Evolutionary conservation across 345 rosid species (phyloP).

Genomic region (Salix brachista): DNA sequence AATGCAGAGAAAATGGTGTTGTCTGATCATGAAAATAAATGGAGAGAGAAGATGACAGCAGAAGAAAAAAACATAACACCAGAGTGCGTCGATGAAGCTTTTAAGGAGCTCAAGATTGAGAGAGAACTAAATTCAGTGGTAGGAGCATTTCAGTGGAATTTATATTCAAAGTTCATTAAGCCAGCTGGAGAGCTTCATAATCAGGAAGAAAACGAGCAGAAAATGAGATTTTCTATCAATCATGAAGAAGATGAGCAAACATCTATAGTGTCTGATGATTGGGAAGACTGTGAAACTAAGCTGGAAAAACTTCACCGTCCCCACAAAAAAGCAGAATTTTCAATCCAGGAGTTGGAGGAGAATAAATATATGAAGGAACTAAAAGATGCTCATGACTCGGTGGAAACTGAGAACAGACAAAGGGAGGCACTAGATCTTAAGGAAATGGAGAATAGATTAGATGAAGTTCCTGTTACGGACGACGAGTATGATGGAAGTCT

Average conservation of each 20-base stretch:
- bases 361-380: slow-evolving; percentile 7
- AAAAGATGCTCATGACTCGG: slow-evolving; percentile 9
- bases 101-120: slow-evolving; percentile 28
- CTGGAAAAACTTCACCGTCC: slow-evolving; percentile 34
- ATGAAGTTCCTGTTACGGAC: slow-evolving; percentile 19
- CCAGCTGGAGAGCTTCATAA: slow-evolving; percentile 25
- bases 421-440: slow-evolving; percentile 17
- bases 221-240: slow-evolving; percentile 19
- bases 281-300: slow-evolving; percentile 25
- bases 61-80: slow-evolving; percentile 26
- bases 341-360: slow-evolving; percentile 24
- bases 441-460: slow-evolving; percentile 17
- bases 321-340: slow-evolving; percentile 25
- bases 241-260: slow-evolving; percentile 20
- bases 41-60: slow-evolving; percentile 19
- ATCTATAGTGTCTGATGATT: slow-evolving; percentile 8
- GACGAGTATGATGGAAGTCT: slow-evolving; percentile 16
- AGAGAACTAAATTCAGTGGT: slow-evolving; percentile 30
- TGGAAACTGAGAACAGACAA: slow-evolving; percentile 14
- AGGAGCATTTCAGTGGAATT: slow-evolving; percentile 26
- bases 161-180: slow-evolving; percentile 15
- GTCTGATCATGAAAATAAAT: slow-evolving; percentile 22
- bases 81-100: slow-evolving; percentile 24
- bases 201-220: slow-evolving; percentile 34
- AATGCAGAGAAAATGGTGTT: slow-evolving; percentile 30